phyloP scores from a whole-genome alignment of 176 grass and related monocot genomes.

The Saccharum officinarum region DNA sequence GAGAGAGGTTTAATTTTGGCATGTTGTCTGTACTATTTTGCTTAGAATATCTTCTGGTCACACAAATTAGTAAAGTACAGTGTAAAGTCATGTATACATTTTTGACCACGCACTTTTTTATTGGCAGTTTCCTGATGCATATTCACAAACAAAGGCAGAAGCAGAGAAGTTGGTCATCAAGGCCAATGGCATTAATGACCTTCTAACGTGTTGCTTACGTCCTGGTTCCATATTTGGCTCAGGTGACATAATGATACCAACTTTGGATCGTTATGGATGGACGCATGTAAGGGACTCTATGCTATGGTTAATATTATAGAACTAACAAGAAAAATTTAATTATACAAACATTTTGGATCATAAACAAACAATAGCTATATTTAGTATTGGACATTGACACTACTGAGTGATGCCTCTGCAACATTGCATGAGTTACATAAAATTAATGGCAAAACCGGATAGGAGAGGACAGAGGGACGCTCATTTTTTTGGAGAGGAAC shows the following conservation, averaged over 20 bases:
- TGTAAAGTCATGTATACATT: not conserved
- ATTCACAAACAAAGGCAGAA: constrained; percentile 74
- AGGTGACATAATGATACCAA: constrained; percentile 42
- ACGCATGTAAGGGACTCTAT: not conserved
- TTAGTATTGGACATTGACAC: too few relatives aligned
- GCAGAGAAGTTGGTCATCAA: constrained; percentile 66
- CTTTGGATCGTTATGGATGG: not conserved
- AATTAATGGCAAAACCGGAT: too few relatives aligned
- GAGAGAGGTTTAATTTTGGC: not conserved
- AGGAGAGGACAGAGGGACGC: too few relatives aligned
- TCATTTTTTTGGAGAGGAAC: too few relatives aligned
- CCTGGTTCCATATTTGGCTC: constrained; percentile 64
- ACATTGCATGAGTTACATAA: too few relatives aligned
- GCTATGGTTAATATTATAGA: not conserved
- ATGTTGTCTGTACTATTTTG: not conserved
- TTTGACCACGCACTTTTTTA: not conserved
- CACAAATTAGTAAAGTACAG: not conserved
- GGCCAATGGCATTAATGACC: constrained; percentile 42
- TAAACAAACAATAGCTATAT: too few relatives aligned
- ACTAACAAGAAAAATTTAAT: not conserved
- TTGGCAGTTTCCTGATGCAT: constrained; percentile 69
- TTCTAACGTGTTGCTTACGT: constrained; percentile 71
- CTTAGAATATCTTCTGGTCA: too few relatives aligned
- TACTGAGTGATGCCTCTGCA: too few relatives aligned
- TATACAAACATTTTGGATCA: too few relatives aligned